Evolutionary conservation across 2,329 filamentous ascomycete genomes (phyloP).

Genomic region (Diaporthe eres): DNA sequence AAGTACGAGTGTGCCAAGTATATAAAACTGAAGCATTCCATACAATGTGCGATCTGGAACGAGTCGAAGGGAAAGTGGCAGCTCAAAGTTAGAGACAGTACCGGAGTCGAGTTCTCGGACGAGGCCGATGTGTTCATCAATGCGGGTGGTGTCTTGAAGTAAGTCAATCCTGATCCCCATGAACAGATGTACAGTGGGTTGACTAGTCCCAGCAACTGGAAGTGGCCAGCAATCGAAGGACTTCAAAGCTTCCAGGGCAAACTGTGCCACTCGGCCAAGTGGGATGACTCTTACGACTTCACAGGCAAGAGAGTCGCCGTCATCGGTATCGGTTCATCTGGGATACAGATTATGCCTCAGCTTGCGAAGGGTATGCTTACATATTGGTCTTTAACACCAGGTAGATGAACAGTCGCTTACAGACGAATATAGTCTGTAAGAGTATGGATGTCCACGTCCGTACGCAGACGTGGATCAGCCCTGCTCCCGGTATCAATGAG

Average conservation of each 20-base stretch:
- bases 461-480: constrained; percentile 14
- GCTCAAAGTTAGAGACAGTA: constrained; percentile 11
- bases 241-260: constrained; percentile 49
- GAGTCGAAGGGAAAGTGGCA: constrained; percentile 4
- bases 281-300: constrained; percentile 41
- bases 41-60: constrained; percentile 59
- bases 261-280: constrained; percentile 49
- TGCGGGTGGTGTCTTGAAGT: constrained; percentile 31
- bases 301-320: constrained; percentile 43
- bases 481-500: constrained; percentile 7
- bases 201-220: background rate
- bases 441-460: constrained; percentile 23
- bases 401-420: background rate
- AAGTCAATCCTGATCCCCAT: background rate
- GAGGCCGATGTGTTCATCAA: constrained; percentile 30
- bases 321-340: constrained; percentile 51
- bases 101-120: constrained; percentile 14
- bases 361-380: background rate
- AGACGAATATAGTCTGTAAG: background rate
- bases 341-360: constrained; percentile 48
- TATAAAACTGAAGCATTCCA: constrained; percentile 59
- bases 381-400: no score
- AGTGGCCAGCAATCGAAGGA: constrained; percentile 50
- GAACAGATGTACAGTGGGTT: background rate
- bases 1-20: constrained; percentile 55